Percentiles rank a stretch among this genome's conserved stretches.
Conservation (phyloP, 805 yeast genomes). For the Torulaspora gathmanii region DNA sequence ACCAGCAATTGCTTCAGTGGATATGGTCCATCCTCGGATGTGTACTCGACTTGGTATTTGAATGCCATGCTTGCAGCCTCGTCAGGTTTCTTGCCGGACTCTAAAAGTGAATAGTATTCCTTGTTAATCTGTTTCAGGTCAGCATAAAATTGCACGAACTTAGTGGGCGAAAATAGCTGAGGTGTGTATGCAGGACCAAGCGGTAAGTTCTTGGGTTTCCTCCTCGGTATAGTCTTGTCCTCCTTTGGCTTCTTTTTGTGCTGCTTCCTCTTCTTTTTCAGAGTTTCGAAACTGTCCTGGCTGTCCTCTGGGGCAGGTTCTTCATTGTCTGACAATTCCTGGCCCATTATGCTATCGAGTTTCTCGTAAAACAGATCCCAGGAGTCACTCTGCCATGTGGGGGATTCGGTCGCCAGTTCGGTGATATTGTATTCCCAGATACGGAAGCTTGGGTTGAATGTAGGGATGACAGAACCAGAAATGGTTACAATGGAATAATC, state of each 20-base stretch:
- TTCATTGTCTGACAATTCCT: constrained; percentile 12
- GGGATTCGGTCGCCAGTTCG: constrained; percentile 38
- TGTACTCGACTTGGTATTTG: constrained; percentile 59
- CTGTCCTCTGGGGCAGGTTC: constrained; percentile 19
- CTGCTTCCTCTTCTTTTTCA: constrained; percentile 25
- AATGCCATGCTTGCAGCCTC: constrained; percentile 47
- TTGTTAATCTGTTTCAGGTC: constrained; percentile 51
- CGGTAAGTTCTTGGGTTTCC: constrained; percentile 49
- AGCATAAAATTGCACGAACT: constrained; percentile 70
- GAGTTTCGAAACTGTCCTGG: constrained; percentile 7
- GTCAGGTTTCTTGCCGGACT: constrained; percentile 56
- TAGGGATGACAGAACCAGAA: constrained; percentile 73
- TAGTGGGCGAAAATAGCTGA: constrained; percentile 67
- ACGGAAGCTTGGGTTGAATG: constrained; percentile 76
- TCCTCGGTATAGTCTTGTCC: constrained; percentile 60
- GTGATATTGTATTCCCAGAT: constrained; percentile 83
- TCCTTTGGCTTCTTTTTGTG: constrained; percentile 23
- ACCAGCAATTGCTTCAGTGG: constrained; percentile 53
- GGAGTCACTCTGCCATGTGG: constrained; percentile 33
- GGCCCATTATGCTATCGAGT: constrained; percentile 38
- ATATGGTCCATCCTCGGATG: constrained; percentile 59
- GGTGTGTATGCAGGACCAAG: constrained; percentile 74
- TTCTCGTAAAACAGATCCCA: constrained; percentile 58
- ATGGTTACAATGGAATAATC: constrained; percentile 68
- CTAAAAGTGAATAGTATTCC: constrained; percentile 41